These are phyloP conservation scores for Picochlorum sp. DNA, from an alignment of 139 green algal species.

Conservation along the genomic window DNA sequence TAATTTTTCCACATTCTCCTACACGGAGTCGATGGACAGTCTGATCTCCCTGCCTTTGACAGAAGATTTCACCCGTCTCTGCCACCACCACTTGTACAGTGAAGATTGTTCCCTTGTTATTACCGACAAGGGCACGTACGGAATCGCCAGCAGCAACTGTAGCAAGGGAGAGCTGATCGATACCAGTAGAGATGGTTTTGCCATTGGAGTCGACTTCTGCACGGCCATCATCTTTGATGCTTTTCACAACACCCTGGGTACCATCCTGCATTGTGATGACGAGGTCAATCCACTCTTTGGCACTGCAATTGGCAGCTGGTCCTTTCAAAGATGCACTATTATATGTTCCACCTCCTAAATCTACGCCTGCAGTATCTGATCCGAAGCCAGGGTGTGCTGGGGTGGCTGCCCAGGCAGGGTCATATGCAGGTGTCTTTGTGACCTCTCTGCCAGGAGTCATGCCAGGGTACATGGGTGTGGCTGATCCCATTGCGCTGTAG, in stretches of 20 bases:
- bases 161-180: not conserved
- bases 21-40: not conserved
- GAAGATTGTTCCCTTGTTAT: not conserved
- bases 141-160: not conserved
- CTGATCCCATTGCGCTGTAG: conserved; percentile 5
- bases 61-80: not conserved
- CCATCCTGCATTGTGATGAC: conserved; percentile 16
- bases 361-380: no score
- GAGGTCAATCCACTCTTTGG: conserved; percentile 17
- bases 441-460: conserved; percentile 50
- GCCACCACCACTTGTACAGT: not conserved
- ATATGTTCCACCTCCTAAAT: not conserved
- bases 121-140: not conserved
- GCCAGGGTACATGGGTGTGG: conserved; percentile 44
- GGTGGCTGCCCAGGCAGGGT: conserved; percentile 27
- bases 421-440: conserved; percentile 45
- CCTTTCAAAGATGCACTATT: not conserved
- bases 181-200: not conserved
- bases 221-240: conserved; percentile 8
- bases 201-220: conserved; percentile 10
- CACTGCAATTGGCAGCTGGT: not conserved
- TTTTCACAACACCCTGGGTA: conserved; percentile 12
- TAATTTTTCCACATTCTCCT: not conserved
- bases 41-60: not conserved
- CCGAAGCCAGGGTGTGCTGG: conserved; percentile 27